These are phyloP conservation scores for Penicillium brevicompactum DNA, from an alignment of 2,329 filamentous ascomycete species.

Conservation along the genomic window DNA sequence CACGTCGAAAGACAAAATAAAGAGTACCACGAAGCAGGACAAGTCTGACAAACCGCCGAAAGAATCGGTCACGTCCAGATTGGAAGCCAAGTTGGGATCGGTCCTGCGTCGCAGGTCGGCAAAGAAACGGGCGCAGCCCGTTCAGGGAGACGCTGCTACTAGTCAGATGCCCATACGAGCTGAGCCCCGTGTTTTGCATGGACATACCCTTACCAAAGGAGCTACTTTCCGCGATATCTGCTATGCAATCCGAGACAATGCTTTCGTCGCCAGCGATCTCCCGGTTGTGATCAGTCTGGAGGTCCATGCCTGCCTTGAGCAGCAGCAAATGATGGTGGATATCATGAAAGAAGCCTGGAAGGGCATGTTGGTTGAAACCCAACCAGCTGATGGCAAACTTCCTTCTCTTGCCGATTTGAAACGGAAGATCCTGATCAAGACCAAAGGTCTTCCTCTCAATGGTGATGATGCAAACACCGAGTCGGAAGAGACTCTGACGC, in stretches of 20 bases:
- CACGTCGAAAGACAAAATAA: conserved; percentile 22
- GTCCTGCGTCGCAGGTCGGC: conserved; percentile 24
- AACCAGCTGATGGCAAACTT: conserved; percentile 54
- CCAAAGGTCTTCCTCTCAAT: conserved; percentile 64
- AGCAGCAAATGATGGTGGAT: conserved; percentile 89
- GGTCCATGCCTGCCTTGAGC: conserved; percentile 77
- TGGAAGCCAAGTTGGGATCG: conserved; percentile 26
- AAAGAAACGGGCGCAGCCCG: conserved; percentile 1
- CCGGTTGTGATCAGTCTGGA: conserved; percentile 92
- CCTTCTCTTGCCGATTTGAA: conserved; percentile 72
- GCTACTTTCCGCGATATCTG: conserved; percentile 87
- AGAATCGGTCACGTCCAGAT: conserved; percentile 23
- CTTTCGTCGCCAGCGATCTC: conserved; percentile 73
- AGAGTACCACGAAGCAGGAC: conserved; percentile 8
- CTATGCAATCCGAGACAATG: conserved; percentile 73
- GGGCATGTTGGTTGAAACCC: conserved; percentile 68
- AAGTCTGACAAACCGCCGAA: conserved; percentile 12
- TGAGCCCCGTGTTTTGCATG: conserved; percentile 83
- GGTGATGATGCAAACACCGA: conserved; percentile 32
- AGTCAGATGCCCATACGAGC: conserved; percentile 34
- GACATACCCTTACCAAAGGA: conserved; percentile 82
- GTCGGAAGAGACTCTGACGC: conserved; percentile 7
- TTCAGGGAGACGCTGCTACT: conserved; percentile 1
- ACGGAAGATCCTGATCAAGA: conserved; percentile 81
- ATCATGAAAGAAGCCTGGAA: conserved; percentile 92